phyloP scores from a whole-genome alignment of 73 alveolate genomes.

The Uronychia binucleata region DNA sequence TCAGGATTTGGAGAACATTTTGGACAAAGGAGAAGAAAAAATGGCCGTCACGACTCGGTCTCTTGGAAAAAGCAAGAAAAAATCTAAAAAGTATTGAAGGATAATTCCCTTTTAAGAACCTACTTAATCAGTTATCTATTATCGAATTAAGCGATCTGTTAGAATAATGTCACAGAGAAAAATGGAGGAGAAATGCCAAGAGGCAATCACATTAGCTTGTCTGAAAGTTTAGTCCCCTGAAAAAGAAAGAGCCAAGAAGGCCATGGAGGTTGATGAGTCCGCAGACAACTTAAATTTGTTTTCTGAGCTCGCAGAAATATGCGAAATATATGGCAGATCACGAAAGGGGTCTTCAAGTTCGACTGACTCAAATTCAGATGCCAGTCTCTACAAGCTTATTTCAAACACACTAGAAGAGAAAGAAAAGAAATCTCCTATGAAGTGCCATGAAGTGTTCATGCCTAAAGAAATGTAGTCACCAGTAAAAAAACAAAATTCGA shows the following conservation, averaged over 20 bases:
- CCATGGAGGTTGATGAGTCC: neutral
- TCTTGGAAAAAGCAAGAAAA: conserved; percentile 63
- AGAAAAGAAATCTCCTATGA: neutral
- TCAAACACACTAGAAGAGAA: neutral
- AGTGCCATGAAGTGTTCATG: neutral
- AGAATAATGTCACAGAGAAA: neutral
- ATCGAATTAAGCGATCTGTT: neutral
- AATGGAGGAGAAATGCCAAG: no score
- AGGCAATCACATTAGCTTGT: neutral
- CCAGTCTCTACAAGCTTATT: neutral
- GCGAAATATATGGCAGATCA: neutral
- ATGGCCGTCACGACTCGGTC: conserved; percentile 38
- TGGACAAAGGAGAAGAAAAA: conserved; percentile 38
- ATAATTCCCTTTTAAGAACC: neutral
- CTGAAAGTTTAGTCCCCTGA: neutral
- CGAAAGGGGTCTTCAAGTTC: neutral
- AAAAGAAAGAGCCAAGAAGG: neutral
- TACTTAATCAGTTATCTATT: neutral
- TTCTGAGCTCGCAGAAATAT: neutral
- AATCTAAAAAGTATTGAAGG: neutral
- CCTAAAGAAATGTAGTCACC: neutral
- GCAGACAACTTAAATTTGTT: neutral
- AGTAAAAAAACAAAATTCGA: neutral
- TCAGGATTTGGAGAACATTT: conserved; percentile 40
- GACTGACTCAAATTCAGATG: neutral